Evolutionary conservation across 1,284 basidiomycete species (phyloP).

Genomic region (Cutaneotrichosporon spelunceum): DNA sequence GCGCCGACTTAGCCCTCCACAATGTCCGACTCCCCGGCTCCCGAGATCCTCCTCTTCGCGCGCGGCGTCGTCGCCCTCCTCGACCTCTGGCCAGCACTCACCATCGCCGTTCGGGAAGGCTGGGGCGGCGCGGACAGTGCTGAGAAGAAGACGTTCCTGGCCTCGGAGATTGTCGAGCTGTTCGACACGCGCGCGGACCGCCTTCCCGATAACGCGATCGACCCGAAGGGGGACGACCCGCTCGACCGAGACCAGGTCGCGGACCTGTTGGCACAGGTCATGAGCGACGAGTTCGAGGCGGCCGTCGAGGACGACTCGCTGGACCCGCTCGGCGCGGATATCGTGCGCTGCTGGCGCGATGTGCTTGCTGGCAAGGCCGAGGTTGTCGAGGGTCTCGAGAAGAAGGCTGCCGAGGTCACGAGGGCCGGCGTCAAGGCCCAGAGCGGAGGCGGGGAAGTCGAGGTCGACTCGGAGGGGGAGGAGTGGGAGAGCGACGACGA

Average conservation of each 20-base stretch:
- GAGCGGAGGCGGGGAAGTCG: constrained; percentile 27
- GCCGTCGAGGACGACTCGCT: constrained; percentile 76
- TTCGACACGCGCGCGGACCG: constrained; percentile 60
- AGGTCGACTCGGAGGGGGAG: constrained; percentile 58
- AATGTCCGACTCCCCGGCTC: constrained; percentile 14
- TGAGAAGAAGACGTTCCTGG: constrained; percentile 75
- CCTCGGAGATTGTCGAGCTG: constrained; percentile 73
- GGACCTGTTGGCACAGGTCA: constrained; percentile 65
- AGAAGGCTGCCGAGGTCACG: constrained; percentile 58
- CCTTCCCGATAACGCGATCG: constrained; percentile 21
- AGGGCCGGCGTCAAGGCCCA: constrained; percentile 30
- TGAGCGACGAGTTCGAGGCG: constrained; percentile 80
- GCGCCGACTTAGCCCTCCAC: background rate
- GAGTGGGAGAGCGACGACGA: constrained; percentile 56
- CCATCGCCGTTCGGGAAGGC: constrained; percentile 71
- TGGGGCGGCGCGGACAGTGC: constrained; percentile 75
- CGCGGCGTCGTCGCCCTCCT: constrained; percentile 76
- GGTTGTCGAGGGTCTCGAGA: constrained; percentile 61
- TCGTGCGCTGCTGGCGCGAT: constrained; percentile 65
- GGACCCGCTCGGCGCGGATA: constrained; percentile 64
- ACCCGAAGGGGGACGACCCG: constrained; percentile 44
- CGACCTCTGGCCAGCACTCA: constrained; percentile 74
- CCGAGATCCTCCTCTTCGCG: constrained; percentile 62
- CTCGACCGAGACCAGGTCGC: constrained; percentile 74
- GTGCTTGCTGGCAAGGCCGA: constrained; percentile 50